Conservation (phyloP, 305 asterid species). For the Fraxinus greggii region DNA sequence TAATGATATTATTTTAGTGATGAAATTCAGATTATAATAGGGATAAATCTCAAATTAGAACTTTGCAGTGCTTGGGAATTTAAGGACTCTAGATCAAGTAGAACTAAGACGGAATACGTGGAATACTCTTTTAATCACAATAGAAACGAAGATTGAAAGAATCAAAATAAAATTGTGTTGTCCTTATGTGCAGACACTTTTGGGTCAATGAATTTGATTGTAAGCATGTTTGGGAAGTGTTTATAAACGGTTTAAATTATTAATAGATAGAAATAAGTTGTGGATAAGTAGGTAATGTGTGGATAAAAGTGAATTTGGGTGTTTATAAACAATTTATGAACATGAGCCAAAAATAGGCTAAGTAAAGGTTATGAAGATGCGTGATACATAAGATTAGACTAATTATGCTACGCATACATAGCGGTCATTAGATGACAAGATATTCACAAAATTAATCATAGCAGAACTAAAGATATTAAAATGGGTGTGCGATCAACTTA, state of each 20-base stretch:
- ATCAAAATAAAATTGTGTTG: not conserved
- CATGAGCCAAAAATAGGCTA: not conserved
- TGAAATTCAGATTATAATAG: not conserved
- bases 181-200: not conserved
- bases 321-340: not conserved
- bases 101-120: not conserved
- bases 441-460: not conserved
- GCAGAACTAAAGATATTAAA: not conserved
- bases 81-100: not conserved
- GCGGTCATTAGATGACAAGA: not conserved
- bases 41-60: not conserved
- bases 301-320: not conserved
- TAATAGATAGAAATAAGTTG: not conserved
- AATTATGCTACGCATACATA: not conserved
- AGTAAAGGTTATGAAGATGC: not conserved
- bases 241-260: not conserved
- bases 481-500: not conserved
- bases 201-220: not conserved
- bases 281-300: not conserved
- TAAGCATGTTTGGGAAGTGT: not conserved
- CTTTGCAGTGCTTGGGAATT: not conserved
- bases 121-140: not conserved
- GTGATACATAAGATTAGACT: not conserved
- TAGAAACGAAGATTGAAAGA: not conserved
- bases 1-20: not conserved